phyloP scores from a whole-genome alignment of 257 asterid species.

The Solanum piurae region DNA sequence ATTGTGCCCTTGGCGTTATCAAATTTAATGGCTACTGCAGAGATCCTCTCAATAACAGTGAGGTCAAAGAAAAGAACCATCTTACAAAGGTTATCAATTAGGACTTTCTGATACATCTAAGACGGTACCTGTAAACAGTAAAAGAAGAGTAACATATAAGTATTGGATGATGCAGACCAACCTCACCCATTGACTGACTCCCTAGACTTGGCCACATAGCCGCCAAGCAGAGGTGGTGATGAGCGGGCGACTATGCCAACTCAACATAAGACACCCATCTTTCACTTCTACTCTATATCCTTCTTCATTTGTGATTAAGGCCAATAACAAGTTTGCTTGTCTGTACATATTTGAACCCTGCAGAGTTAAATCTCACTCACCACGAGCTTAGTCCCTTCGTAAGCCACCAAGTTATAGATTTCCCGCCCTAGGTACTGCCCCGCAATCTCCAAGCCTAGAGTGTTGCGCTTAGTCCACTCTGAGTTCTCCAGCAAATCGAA shows the following conservation, averaged over 20 bases:
- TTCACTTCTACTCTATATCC: neutral
- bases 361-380: neutral
- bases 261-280: neutral
- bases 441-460: neutral
- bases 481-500: neutral
- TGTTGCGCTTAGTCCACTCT: neutral
- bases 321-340: accelerated
- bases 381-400: neutral
- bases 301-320: neutral
- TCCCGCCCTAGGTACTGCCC: neutral
- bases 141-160: too few species aligned
- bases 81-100: neutral
- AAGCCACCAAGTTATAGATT: neutral
- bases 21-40: too few species aligned
- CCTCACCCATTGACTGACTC: neutral
- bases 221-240: neutral
- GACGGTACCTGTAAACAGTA: too few species aligned
- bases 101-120: too few species aligned
- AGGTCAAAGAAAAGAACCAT: too few species aligned
- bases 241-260: neutral
- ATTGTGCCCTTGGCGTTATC: too few species aligned
- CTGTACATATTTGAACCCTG: neutral
- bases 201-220: neutral
- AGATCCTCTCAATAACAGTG: too few species aligned
- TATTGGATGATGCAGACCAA: too few species aligned